Evolutionary conservation across 257 asterid species (phyloP).

Genomic region (Nemophila menziesii): DNA sequence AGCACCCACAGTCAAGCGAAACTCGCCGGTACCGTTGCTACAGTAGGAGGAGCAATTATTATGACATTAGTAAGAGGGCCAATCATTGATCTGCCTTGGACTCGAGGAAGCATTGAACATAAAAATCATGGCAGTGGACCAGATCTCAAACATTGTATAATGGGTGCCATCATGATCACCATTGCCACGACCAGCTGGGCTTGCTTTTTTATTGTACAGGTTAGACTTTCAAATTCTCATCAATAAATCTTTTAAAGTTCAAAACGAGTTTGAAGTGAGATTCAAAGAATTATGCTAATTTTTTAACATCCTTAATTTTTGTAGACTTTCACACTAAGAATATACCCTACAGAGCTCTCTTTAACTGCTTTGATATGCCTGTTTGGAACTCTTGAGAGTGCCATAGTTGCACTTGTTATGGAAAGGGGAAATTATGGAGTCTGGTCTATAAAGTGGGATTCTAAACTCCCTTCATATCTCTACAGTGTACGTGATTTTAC

Average conservation of each 20-base stretch:
- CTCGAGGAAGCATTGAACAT: conserved; percentile 17
- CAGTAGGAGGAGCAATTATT: conserved; percentile 63
- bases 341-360: conserved; percentile 71
- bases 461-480: conserved; percentile 53
- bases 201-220: conserved; percentile 83
- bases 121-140: conserved; percentile 25
- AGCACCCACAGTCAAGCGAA: conserved; percentile 44
- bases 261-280: no score
- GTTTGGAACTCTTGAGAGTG: conserved; percentile 64
- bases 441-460: conserved; percentile 78
- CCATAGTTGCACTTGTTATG: conserved; percentile 49
- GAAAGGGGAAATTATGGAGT: conserved; percentile 64
- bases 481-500: conserved; percentile 51
- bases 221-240: conserved; percentile 13
- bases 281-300: conserved; percentile 1
- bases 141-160: conserved; percentile 45
- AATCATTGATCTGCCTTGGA: conserved; percentile 54
- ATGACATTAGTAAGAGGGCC: conserved; percentile 78
- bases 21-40: conserved; percentile 51
- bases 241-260: no score
- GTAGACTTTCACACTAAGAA: conserved; percentile 62
- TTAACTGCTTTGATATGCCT: conserved; percentile 91
- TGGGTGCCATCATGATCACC: conserved; percentile 74
- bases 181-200: conserved; percentile 84
- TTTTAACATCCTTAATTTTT: neutral